A percentile compares a stretch with the other conserved stretches of the same genome.
Conservation (phyloP, 176 grass and related monocot species). For the Phoenix dactylifera region DNA sequence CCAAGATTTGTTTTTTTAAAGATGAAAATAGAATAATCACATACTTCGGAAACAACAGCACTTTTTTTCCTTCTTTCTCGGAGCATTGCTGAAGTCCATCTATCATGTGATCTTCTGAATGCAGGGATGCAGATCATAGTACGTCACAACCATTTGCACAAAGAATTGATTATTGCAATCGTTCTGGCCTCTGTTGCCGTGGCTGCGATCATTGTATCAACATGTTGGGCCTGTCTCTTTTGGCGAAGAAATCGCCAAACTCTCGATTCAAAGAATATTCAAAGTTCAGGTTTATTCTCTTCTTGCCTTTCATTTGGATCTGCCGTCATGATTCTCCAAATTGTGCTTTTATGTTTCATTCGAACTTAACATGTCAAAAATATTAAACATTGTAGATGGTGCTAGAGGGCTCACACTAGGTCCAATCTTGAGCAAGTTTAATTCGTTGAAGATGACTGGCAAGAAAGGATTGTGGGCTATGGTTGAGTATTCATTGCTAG, state of each 20-base stretch:
- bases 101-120: slow-evolving; percentile 1
- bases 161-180: slow-evolving; percentile 55
- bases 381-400: slow-evolving; percentile 22
- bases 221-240: slow-evolving; percentile 50
- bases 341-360: no score
- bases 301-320: no score
- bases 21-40: no score
- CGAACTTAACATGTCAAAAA: no score
- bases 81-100: not conserved
- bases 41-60: no score
- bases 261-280: slow-evolving; percentile 23
- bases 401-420: slow-evolving; percentile 46
- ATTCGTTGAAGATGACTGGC: slow-evolving; percentile 39
- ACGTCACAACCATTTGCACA: slow-evolving; percentile 49
- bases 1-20: slow-evolving; percentile 4
- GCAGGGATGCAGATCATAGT: slow-evolving; percentile 47
- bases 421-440: slow-evolving; percentile 69
- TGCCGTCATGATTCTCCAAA: no score
- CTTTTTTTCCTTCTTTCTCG: slow-evolving; percentile 5
- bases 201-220: slow-evolving; percentile 52
- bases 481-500: slow-evolving; percentile 60
- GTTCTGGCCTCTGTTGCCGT: slow-evolving; percentile 51
- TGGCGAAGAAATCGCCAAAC: slow-evolving; percentile 53
- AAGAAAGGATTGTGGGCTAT: slow-evolving; percentile 63
- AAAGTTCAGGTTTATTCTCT: slow-evolving; percentile 44